These are phyloP conservation scores for Knoxdaviesia capensis DNA, from an alignment of 2,329 filamentous ascomycete genomes.

Conservation along the genomic window DNA sequence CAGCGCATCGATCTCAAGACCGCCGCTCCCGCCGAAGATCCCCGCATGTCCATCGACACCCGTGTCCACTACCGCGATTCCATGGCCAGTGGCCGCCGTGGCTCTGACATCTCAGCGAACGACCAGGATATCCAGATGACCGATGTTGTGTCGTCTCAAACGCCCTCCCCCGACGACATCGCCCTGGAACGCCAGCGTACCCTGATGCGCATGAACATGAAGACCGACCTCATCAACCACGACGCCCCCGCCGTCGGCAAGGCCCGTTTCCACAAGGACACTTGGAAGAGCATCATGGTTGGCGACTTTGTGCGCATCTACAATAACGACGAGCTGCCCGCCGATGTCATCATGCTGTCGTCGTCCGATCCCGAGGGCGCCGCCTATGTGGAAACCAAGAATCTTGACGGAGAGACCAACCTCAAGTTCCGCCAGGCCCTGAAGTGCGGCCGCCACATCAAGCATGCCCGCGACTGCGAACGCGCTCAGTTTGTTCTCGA, in stretches of 20 bases:
- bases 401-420: conserved; percentile 93
- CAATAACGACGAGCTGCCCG: conserved; percentile 87
- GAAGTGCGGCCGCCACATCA: conserved; percentile 62
- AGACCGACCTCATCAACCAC: conserved; percentile 50
- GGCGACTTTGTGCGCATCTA: conserved; percentile 94
- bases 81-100: conserved; percentile 25
- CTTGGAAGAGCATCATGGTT: conserved; percentile 88
- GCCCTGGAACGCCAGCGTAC: conserved; percentile 18
- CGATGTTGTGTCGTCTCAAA: conserved; percentile 32
- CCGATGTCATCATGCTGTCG: conserved; percentile 78
- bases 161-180: conserved; percentile 40
- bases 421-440: conserved; percentile 86
- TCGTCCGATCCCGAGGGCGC: conserved; percentile 88
- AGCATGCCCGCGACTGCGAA: conserved; percentile 84
- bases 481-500: conserved; percentile 71
- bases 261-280: conserved; percentile 77
- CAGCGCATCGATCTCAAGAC: conserved; percentile 27
- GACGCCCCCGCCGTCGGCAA: conserved; percentile 42
- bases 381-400: conserved; percentile 97
- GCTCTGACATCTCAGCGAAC: conserved; percentile 24
- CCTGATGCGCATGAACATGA: conserved; percentile 11
- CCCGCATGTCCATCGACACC: conserved; percentile 35
- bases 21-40: conserved; percentile 22
- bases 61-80: conserved; percentile 17
- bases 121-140: conserved; percentile 68